These are phyloP conservation scores for Mycosarcoma maydis DNA, from an alignment of 1,284 basidiomycete species.

Conservation along the genomic window DNA sequence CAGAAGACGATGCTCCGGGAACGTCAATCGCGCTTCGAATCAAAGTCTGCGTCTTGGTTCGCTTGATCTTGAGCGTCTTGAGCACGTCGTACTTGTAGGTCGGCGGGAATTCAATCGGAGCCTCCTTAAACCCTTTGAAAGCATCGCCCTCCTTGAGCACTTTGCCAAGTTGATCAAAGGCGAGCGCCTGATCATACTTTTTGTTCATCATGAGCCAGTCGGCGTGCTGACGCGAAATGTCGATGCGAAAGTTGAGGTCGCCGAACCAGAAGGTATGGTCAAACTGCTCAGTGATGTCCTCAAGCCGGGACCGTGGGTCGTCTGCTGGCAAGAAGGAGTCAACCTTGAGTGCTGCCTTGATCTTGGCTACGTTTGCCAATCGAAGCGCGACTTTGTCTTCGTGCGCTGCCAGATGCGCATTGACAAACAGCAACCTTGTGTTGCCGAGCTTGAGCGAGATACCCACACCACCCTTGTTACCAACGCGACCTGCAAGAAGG, in stretches of 20 bases:
- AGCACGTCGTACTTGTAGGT: slow-evolving; percentile 85
- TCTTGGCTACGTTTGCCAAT: slow-evolving; percentile 68
- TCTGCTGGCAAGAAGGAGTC: slow-evolving; percentile 73
- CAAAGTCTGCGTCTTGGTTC: slow-evolving; percentile 30
- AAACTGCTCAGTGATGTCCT: slow-evolving; percentile 82
- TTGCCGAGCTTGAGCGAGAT: slow-evolving; percentile 80
- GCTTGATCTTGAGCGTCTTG: slow-evolving; percentile 68
- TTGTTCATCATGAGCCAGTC: slow-evolving; percentile 72
- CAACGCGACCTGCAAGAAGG: slow-evolving; percentile 83
- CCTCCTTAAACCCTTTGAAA: slow-evolving; percentile 74
- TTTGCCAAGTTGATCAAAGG: slow-evolving; percentile 80
- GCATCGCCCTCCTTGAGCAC: slow-evolving; percentile 74
- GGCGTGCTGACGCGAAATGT: slow-evolving; percentile 70
- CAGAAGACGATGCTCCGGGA: slow-evolving; percentile 2
- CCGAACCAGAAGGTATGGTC: slow-evolving; percentile 78
- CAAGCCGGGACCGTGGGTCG: slow-evolving; percentile 70
- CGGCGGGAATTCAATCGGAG: slow-evolving; percentile 58
- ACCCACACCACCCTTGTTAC: slow-evolving; percentile 80
- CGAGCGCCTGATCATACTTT: slow-evolving; percentile 68
- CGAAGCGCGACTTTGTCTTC: slow-evolving; percentile 63
- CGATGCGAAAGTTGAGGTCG: slow-evolving; percentile 68
- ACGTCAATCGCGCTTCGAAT: slow-evolving; percentile 24
- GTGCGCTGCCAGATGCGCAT: slow-evolving; percentile 79
- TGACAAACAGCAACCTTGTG: slow-evolving; percentile 81
- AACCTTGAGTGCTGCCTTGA: slow-evolving; percentile 70